A percentile compares a stretch with the other conserved stretches of the same genome.
Evolutionary conservation across 495 filamentous ascomycete species (phyloP).

Genomic region (Neurospora africana): DNA sequence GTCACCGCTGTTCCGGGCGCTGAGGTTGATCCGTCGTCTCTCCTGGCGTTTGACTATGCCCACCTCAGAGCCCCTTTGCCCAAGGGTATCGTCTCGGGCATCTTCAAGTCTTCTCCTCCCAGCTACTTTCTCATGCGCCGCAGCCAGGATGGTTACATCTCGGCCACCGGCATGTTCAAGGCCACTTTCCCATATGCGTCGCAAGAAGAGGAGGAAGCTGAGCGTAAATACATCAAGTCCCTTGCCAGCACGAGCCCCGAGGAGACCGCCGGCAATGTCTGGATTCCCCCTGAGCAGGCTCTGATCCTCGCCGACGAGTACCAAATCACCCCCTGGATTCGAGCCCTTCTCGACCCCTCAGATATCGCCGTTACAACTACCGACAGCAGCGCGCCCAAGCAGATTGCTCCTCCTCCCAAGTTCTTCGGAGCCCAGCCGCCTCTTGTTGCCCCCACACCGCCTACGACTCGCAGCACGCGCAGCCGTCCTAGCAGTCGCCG

Average conservation of each 20-base stretch:
- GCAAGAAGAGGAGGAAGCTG: conserved; percentile 68
- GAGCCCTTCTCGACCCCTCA: conserved; percentile 72
- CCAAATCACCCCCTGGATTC: conserved; percentile 74
- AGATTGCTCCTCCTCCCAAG: conserved; percentile 59
- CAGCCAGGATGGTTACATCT: conserved; percentile 87
- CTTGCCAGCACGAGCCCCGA: conserved; percentile 70
- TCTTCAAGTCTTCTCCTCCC: conserved; percentile 76
- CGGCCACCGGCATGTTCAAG: conserved; percentile 99
- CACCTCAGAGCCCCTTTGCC: conserved; percentile 87
- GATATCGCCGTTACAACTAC: conserved; percentile 41
- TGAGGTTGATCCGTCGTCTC: conserved; percentile 58
- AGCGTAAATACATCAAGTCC: conserved; percentile 77
- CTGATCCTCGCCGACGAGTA: conserved; percentile 75
- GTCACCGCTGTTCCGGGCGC: conserved; percentile 45
- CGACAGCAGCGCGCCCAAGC: conserved; percentile 45
- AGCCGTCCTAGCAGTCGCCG: conserved; percentile 43
- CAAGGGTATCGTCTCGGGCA: conserved; percentile 77
- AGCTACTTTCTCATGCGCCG: conserved; percentile 97
- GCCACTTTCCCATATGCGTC: conserved; percentile 93
- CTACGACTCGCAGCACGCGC: conserved; percentile 34
- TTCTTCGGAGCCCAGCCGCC: conserved; percentile 34
- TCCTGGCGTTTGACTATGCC: conserved; percentile 88
- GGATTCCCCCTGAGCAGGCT: conserved; percentile 80
- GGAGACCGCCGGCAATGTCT: conserved; percentile 93
- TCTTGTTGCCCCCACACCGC: conserved; percentile 34